These are phyloP conservation scores for Aspergillus costaricaensis DNA, from an alignment of 2,329 filamentous ascomycete species.

Conservation along the genomic window DNA sequence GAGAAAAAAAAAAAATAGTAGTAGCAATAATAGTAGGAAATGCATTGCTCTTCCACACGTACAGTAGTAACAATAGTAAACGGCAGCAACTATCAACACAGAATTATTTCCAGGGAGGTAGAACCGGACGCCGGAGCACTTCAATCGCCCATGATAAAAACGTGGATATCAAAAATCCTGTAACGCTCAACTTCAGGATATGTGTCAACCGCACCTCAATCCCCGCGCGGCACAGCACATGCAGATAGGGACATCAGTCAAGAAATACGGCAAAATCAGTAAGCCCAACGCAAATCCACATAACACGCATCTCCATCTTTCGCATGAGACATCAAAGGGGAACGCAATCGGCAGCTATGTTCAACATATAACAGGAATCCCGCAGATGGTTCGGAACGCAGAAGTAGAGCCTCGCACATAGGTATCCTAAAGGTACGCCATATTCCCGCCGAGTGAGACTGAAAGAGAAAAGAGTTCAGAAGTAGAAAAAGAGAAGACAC, in stretches of 20 bases:
- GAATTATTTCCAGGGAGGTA: constrained; percentile 4
- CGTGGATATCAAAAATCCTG: constrained; percentile 37
- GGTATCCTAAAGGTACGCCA: constrained; percentile 35
- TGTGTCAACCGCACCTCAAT: constrained; percentile 5
- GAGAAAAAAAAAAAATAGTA: too few relatives aligned
- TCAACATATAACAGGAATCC: constrained; percentile 19
- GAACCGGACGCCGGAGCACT: constrained; percentile 10
- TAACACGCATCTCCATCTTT: background rate
- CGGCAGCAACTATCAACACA: constrained; percentile 7
- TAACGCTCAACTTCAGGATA: constrained; percentile 11
- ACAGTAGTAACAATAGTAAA: constrained; percentile 1
- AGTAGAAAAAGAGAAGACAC: constrained; percentile 12
- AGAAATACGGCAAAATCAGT: constrained; percentile 12
- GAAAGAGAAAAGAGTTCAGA: constrained; percentile 14
- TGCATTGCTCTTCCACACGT: constrained; percentile 1
- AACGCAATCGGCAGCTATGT: constrained; percentile 26
- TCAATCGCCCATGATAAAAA: constrained; percentile 31
- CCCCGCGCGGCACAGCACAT: background rate
- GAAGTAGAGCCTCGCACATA: constrained; percentile 24
- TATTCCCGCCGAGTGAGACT: constrained; percentile 28
- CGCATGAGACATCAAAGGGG: constrained; percentile 10
- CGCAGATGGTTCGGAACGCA: constrained; percentile 17
- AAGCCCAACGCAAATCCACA: background rate
- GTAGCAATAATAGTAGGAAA: background rate
- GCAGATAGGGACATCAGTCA: constrained; percentile 13